Evolutionary conservation across 495 filamentous ascomycete species (phyloP), one percentile per base, ranked within the genome.

Genomic region (Neurospora tetraspora): DNA sequence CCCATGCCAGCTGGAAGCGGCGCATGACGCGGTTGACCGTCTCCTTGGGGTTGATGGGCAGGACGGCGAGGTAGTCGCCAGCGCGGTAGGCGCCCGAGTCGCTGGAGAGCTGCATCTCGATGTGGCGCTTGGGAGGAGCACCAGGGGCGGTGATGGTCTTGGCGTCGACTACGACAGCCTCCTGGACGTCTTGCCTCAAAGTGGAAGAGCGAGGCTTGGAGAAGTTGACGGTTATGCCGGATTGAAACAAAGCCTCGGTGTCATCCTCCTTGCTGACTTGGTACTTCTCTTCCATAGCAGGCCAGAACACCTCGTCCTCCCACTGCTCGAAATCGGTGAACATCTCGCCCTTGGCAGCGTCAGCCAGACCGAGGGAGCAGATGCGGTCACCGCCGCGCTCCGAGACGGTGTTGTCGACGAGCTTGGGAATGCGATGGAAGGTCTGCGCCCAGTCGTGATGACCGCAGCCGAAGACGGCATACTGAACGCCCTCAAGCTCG

Each of bases 11-110:
- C 3, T 86, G 77, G 77, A 86, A 86, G 34, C 77, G 80, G 20
- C 83, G 79, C 81, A 86, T 82, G 12, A 78, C 84, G n/a, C 89
- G 83, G 34, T 83, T 80, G 39, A 93, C 85, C 16, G 81, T 88
- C 39, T 85, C 81, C 71, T 82, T 82, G 6, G 89, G 88, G 76
- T 94, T 94, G 18, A 92, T 82, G 0, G 92, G 92, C 2, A 93
- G 81, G 11, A 94, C 84, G 2, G 91, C 90, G 1, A 95, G 86
- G 76, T 95, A 94, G 75, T 95, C 92, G 47, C 92, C 92, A 20
- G 89, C 86, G 45, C 84, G 83, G 78, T 94, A 94, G 6, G 84
- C 53, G 6, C 53, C 84, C 83, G 90, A 88, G 39, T 87, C 91
- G 7, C 81, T 83, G 0, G 92, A 91, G 0, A 94, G 81, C 68